Conservation (phyloP, 345 rosid species). For the Isatis tinctoria region DNA sequence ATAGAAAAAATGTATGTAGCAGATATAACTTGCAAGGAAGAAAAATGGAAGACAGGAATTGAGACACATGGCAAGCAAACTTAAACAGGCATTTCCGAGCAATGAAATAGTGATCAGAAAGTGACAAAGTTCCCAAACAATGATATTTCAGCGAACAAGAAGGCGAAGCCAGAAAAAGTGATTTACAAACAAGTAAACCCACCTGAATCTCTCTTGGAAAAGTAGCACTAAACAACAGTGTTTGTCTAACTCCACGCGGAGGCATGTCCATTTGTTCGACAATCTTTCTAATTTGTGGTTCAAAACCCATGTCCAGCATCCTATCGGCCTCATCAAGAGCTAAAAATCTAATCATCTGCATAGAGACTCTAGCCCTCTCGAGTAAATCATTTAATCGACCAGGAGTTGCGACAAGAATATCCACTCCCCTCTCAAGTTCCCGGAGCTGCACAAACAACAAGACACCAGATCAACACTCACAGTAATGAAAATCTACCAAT, state of each 20-base stretch:
- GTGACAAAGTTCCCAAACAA: background rate
- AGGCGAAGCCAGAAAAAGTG: slow-evolving; percentile 10
- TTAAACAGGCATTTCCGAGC: background rate
- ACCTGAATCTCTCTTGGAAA: slow-evolving; percentile 99
- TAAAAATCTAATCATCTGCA: slow-evolving; percentile 83
- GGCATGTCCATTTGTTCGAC: slow-evolving; percentile 99
- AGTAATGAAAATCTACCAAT: background rate
- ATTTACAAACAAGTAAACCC: background rate
- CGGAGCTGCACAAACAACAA: slow-evolving; percentile 60
- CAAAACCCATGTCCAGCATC: slow-evolving; percentile 99
- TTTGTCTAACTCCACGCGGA: slow-evolving; percentile 76
- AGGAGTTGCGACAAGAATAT: slow-evolving; percentile 98
- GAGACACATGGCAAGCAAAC: background rate
- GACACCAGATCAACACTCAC: background rate
- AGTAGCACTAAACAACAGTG: slow-evolving; percentile 96
- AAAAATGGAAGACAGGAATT: background rate
- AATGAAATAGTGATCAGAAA: background rate
- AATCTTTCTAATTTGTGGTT: slow-evolving; percentile 96
- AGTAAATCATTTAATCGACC: slow-evolving; percentile 94
- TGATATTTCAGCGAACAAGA: slow-evolving; percentile 2
- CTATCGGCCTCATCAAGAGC: slow-evolving; percentile 99
- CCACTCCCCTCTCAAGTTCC: slow-evolving; percentile 95
- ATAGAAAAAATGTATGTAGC: background rate
- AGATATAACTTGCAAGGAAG: background rate
- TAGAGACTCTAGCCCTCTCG: slow-evolving; percentile 93